phyloP scores from a whole-genome alignment of 129 eudicot species.

The Saussurea involucrata region DNA sequence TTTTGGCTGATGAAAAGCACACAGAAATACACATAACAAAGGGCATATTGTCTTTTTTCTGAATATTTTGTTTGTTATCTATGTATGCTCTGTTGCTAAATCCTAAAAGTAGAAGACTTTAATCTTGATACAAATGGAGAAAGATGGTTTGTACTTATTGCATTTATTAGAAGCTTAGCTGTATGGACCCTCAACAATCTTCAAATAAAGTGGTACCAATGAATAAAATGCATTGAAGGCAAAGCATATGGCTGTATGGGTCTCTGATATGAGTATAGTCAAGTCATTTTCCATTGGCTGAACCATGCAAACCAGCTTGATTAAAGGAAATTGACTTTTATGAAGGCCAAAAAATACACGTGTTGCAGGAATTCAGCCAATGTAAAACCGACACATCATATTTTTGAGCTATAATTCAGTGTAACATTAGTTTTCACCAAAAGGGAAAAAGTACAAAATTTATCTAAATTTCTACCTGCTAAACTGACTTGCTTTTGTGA shows the following conservation, averaged over 20 bases:
- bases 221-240: conserved; percentile 34
- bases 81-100: not conserved
- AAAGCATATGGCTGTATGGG: conserved; percentile 27
- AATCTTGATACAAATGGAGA: conserved; percentile 17
- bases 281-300: conserved; percentile 44
- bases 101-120: conserved; percentile 1
- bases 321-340: conserved; percentile 12
- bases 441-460: not conserved
- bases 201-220: conserved; percentile 33
- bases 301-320: conserved; percentile 21
- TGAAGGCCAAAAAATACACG: not conserved
- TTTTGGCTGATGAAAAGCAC: not conserved
- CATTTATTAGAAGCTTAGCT: conserved; percentile 40
- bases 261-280: conserved; percentile 13
- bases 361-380: conserved; percentile 5
- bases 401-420: not conserved
- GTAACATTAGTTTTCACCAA: not conserved
- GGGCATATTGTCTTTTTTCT: not conserved
- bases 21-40: not conserved
- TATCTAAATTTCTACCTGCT: conserved; percentile 4
- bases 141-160: conserved; percentile 18
- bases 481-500: conserved; percentile 41
- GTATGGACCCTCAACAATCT: conserved; percentile 43
- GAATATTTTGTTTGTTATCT: not conserved
- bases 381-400: not conserved